phyloP scores from a whole-genome alignment of 2,329 filamentous ascomycete species.

The Cladosporium sp. region DNA sequence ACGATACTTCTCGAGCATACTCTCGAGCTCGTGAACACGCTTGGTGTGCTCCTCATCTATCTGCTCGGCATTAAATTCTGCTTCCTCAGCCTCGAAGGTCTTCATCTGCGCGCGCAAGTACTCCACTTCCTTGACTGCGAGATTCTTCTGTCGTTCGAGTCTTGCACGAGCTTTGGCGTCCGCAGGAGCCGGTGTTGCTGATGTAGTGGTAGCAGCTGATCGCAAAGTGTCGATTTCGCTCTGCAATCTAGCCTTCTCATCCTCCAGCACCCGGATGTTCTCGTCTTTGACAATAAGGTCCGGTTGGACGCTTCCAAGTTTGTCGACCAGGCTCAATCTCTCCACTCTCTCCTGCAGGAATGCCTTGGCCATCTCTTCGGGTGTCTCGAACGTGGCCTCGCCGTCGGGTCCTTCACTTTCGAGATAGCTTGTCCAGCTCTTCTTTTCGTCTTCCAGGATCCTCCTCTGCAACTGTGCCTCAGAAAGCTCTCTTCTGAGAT shows the following conservation, averaged over 20 bases:
- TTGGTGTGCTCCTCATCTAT: slow-evolving; percentile 73
- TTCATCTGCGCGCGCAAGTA: slow-evolving; percentile 91
- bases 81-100: slow-evolving; percentile 81
- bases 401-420: slow-evolving; percentile 64
- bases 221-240: slow-evolving; percentile 72
- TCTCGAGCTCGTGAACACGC: slow-evolving; percentile 78
- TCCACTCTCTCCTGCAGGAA: slow-evolving; percentile 80
- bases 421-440: slow-evolving; percentile 84
- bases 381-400: slow-evolving; percentile 77
- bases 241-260: slow-evolving; percentile 64
- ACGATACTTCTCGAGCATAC: slow-evolving; percentile 84
- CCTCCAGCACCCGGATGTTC: slow-evolving; percentile 69
- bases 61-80: slow-evolving; percentile 76
- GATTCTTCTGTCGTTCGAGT: slow-evolving; percentile 78
- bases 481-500: slow-evolving; percentile 71
- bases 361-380: slow-evolving; percentile 81
- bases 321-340: slow-evolving; percentile 75
- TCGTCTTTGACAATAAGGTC: slow-evolving; percentile 77
- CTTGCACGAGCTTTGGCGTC: slow-evolving; percentile 70
- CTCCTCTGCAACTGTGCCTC: slow-evolving; percentile 82
- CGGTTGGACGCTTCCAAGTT: slow-evolving; percentile 74
- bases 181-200: slow-evolving; percentile 33
- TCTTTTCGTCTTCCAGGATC: slow-evolving; percentile 81
- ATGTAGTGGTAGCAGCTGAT: slow-evolving; percentile 39
- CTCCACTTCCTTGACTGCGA: slow-evolving; percentile 90